A percentile compares a stretch with the other conserved stretches of the same genome.
Evolutionary conservation across 768 basidiomycete genomes (phyloP).

Genomic region (Cystobasidium tubakii): DNA sequence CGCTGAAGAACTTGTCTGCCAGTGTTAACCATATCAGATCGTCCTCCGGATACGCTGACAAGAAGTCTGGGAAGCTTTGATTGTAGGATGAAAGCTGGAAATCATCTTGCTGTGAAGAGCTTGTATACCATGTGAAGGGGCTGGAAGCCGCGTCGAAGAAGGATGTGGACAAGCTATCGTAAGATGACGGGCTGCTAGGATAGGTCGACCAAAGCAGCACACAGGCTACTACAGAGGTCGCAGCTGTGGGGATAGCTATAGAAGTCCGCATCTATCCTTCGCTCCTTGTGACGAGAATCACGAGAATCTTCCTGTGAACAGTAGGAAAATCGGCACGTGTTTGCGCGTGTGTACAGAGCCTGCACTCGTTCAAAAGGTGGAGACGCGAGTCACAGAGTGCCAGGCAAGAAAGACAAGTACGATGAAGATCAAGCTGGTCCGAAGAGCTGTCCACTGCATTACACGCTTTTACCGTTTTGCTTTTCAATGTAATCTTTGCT

Average conservation of each 20-base stretch:
- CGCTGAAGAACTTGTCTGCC: conserved; percentile 16
- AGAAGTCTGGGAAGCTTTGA: conserved; percentile 23
- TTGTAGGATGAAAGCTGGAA: conserved; percentile 5
- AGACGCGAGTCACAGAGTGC: too few species aligned
- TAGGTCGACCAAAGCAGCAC: neutral
- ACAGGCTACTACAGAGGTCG: neutral
- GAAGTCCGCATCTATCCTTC: neutral
- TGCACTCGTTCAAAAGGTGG: too few species aligned
- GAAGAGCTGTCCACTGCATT: too few species aligned
- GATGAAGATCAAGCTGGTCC: too few species aligned
- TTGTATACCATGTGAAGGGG: neutral
- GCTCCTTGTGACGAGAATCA: neutral
- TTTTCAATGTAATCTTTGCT: neutral
- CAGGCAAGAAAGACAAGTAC: too few species aligned
- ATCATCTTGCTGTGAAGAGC: neutral
- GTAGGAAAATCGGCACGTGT: too few species aligned
- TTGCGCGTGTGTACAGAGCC: too few species aligned
- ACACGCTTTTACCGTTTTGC: too few species aligned
- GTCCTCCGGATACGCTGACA: conserved; percentile 5
- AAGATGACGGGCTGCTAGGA: neutral
- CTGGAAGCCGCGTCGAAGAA: neutral
- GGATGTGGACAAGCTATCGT: neutral
- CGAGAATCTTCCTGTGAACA: too few species aligned
- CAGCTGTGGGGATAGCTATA: neutral
- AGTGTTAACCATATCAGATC: conserved; percentile 32